Conservation (phyloP, 371 early-diverging fungal genomes). For the Mortierella sp. region DNA sequence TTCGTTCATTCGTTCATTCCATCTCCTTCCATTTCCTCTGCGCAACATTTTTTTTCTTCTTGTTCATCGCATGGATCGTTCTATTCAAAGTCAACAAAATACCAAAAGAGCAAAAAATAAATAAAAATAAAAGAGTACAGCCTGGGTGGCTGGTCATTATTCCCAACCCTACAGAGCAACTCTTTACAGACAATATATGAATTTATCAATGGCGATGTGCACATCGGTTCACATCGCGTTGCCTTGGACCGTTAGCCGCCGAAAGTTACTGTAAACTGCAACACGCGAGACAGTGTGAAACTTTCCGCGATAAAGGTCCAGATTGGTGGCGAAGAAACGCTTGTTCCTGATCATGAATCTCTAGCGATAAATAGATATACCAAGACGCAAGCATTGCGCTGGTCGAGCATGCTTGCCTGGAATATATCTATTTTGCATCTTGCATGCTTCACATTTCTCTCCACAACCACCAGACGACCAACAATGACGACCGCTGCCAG, state of each 20-base stretch:
- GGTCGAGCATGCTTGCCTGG: too few species aligned
- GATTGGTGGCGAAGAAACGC: not conserved
- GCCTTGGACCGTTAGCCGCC: too few species aligned
- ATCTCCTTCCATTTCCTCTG: not conserved
- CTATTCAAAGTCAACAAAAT: not conserved
- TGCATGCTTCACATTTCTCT: not conserved
- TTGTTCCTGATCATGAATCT: not conserved
- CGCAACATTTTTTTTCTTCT: not conserved
- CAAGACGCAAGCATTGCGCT: not conserved
- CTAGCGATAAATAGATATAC: not conserved
- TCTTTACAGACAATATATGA: not conserved
- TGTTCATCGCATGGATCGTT: not conserved
- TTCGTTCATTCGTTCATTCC: not conserved
- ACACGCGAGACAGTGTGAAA: not conserved
- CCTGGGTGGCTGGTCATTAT: not conserved
- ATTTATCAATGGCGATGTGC: not conserved
- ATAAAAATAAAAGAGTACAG: not conserved
- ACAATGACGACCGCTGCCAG: constrained; percentile 52
- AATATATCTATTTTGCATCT: too few species aligned
- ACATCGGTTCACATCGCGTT: not conserved
- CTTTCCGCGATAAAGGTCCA: not conserved
- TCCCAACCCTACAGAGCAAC: not conserved
- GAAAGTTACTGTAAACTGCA: too few species aligned
- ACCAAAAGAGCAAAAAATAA: not conserved
- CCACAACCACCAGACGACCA: not conserved